Conservation (phyloP, 768 basidiomycete genomes). For the Daedaleopsis nitida region DNA sequence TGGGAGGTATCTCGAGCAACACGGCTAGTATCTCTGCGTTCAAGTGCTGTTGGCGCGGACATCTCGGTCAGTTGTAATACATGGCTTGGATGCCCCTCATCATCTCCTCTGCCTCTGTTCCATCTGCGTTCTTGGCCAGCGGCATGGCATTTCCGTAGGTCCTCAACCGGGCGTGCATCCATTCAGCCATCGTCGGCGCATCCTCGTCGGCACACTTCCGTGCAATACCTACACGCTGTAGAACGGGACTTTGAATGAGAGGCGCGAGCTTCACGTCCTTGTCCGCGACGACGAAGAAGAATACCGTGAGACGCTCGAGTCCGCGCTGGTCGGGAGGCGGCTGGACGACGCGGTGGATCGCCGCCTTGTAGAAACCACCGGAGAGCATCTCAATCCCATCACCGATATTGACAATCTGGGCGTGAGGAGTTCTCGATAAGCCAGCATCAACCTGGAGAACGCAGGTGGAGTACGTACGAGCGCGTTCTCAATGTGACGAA, state of each 20-base stretch:
- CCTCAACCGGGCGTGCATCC: constrained; percentile 33
- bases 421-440: neutral
- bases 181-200: constrained; percentile 32
- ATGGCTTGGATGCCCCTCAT: constrained; percentile 28
- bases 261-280: constrained; percentile 34
- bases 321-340: constrained; percentile 38
- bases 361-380: constrained; percentile 39
- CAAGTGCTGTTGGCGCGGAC: no score
- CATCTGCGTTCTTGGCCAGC: constrained; percentile 24
- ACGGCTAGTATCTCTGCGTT: no score
- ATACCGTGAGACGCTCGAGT: constrained; percentile 36
- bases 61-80: constrained; percentile 30
- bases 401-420: constrained; percentile 42
- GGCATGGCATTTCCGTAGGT: constrained; percentile 33
- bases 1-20: no score
- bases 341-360: constrained; percentile 41
- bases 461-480: constrained; percentile 26
- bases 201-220: constrained; percentile 28
- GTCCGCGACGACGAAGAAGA: constrained; percentile 38
- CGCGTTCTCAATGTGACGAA: constrained; percentile 38
- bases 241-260: constrained; percentile 32
- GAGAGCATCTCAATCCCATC: constrained; percentile 38
- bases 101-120: constrained; percentile 34
- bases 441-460: no score
- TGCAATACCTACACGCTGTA: constrained; percentile 33